Conservation (phyloP, 805 yeast genomes). For the Wickerhamiella lipophila region DNA sequence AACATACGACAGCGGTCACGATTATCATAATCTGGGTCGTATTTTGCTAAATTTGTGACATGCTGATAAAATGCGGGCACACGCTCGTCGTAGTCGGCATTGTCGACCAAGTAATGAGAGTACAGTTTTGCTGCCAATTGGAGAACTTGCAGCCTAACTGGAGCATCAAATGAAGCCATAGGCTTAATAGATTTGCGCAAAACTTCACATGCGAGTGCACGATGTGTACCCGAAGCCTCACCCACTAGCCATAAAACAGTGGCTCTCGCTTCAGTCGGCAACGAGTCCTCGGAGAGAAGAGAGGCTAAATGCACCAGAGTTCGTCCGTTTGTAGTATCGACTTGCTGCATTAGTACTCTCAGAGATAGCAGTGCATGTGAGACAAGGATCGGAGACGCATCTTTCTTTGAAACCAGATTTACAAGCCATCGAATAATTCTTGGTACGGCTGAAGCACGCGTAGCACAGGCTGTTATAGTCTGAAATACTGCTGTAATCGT, state of each 20-base stretch:
- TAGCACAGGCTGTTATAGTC: slow-evolving; percentile 13
- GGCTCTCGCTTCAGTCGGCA: slow-evolving; percentile 46
- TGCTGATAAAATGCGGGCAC: slow-evolving; percentile 45
- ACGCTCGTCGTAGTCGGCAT: slow-evolving; percentile 14
- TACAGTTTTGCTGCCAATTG: slow-evolving; percentile 61
- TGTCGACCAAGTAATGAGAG: slow-evolving; percentile 40
- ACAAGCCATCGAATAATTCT: slow-evolving; percentile 16
- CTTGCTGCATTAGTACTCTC: slow-evolving; percentile 19
- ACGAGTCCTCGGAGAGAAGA: slow-evolving; percentile 23
- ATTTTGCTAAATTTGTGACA: slow-evolving; percentile 50
- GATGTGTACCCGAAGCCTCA: slow-evolving; percentile 44
- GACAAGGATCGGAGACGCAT: slow-evolving; percentile 13
- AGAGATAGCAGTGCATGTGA: slow-evolving; percentile 19
- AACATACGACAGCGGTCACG: slow-evolving; percentile 77
- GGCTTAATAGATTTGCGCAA: slow-evolving; percentile 45
- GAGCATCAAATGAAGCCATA: slow-evolving; percentile 32
- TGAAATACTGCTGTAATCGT: slow-evolving; percentile 10
- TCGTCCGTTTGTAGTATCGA: neutral
- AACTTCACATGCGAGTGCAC: slow-evolving; percentile 59
- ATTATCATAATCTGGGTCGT: slow-evolving; percentile 62
- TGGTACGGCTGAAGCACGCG: slow-evolving; percentile 7
- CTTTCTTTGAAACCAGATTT: slow-evolving; percentile 11
- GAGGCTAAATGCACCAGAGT: slow-evolving; percentile 14
- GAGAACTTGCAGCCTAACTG: slow-evolving; percentile 58
- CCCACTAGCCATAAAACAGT: slow-evolving; percentile 87